Conservation (phyloP, 768 basidiomycete species). For the Leccinum disarticulatum region DNA sequence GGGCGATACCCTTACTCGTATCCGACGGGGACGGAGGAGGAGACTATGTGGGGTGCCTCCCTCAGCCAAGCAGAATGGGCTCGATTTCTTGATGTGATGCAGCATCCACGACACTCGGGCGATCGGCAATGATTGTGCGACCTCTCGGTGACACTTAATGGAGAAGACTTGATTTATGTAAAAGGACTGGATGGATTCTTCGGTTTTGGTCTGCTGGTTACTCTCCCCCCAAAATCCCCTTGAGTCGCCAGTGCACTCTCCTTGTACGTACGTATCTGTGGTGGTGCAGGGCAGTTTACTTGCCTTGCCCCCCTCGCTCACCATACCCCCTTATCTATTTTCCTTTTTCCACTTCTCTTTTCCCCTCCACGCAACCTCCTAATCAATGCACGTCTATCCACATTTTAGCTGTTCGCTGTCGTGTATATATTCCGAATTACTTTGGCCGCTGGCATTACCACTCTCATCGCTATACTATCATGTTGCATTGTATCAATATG, state of each 20-base stretch:
- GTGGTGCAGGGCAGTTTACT: constrained; percentile 19
- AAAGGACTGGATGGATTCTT: constrained; percentile 27
- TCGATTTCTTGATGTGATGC: constrained; percentile 62
- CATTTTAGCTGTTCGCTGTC: constrained; percentile 15
- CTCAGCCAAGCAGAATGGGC: constrained; percentile 79
- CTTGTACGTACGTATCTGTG: constrained; percentile 25
- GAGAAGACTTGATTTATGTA: constrained; percentile 26
- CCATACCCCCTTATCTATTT: constrained; percentile 17
- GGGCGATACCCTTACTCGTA: constrained; percentile 38
- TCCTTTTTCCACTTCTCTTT: not conserved
- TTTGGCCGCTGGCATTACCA: not conserved
- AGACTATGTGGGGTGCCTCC: constrained; percentile 72
- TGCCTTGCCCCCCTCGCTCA: not conserved
- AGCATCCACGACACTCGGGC: constrained; percentile 39
- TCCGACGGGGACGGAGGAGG: constrained; percentile 51
- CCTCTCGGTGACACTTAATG: constrained; percentile 8
- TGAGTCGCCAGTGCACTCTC: constrained; percentile 18
- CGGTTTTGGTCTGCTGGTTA: constrained; percentile 20
- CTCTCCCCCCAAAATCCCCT: constrained; percentile 4
- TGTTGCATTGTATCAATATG: constrained; percentile 23
- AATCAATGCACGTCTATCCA: constrained; percentile 18
- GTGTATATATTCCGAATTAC: constrained; percentile 13
- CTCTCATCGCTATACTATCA: constrained; percentile 17
- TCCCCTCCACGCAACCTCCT: constrained; percentile 10
- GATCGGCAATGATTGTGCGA: constrained; percentile 27